phyloP scores from a whole-genome alignment of 257 asterid species.

The Cinchona pubescens region DNA sequence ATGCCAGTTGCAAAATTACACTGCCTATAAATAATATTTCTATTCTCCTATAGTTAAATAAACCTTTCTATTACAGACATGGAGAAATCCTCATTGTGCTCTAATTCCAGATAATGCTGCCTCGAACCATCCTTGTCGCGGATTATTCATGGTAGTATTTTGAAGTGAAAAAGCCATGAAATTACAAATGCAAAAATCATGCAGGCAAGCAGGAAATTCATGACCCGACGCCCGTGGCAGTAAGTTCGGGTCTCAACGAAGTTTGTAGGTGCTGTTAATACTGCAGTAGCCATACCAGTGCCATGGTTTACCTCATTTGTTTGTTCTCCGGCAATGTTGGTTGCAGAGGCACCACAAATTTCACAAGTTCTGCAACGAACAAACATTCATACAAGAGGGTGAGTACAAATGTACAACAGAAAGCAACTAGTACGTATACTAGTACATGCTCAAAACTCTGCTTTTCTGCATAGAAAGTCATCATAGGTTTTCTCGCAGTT shows the following conservation, averaged over 20 bases:
- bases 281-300: slow-evolving; percentile 19
- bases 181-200: slow-evolving; percentile 52
- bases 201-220: slow-evolving; percentile 50
- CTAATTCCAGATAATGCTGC: background rate
- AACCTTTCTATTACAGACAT: slow-evolving; percentile 18
- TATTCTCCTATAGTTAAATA: background rate
- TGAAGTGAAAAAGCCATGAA: slow-evolving; percentile 56
- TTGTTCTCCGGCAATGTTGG: slow-evolving; percentile 40
- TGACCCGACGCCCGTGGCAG: slow-evolving; percentile 44
- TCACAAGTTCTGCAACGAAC: slow-evolving; percentile 42
- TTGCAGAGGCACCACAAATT: slow-evolving; percentile 46
- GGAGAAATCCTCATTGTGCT: background rate
- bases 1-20: slow-evolving; percentile 2
- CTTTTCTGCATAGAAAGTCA: background rate
- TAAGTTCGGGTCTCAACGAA: slow-evolving; percentile 30
- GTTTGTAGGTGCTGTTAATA: slow-evolving; percentile 22
- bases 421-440: background rate
- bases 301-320: slow-evolving; percentile 22
- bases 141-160: slow-evolving; percentile 36
- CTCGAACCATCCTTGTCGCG: background rate
- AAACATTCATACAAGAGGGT: slow-evolving; percentile 7
- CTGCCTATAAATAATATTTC: background rate
- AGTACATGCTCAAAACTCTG: background rate
- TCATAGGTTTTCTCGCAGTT: background rate
- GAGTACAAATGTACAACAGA: background rate